These are phyloP conservation scores for Endotrypanum monterogeii DNA, from an alignment of 208 protist genomes.

Conservation along the genomic window DNA sequence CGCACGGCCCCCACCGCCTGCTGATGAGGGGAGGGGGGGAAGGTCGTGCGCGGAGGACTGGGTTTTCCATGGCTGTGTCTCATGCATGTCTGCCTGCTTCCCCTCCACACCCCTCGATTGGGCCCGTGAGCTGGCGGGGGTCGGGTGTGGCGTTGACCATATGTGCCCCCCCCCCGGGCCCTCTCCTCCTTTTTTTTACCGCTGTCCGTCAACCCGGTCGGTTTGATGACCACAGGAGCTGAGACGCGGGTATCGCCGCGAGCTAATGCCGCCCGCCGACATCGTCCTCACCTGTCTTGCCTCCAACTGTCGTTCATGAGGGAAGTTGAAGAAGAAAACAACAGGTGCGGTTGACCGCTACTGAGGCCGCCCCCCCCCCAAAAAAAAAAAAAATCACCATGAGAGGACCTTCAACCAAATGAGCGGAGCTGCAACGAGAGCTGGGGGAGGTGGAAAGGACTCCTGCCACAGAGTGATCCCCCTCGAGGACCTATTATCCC, in stretches of 20 bases:
- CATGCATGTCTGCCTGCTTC: too few relatives aligned
- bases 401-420: background rate
- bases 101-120: too few relatives aligned
- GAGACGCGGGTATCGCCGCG: too few relatives aligned
- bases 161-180: background rate
- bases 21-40: too few relatives aligned
- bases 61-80: too few relatives aligned
- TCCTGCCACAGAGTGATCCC: too few relatives aligned
- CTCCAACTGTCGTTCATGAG: background rate
- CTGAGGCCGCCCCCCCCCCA: background rate
- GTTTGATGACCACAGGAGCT: too few relatives aligned
- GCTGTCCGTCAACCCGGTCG: background rate
- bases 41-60: too few relatives aligned
- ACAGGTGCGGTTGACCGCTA: background rate
- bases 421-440: background rate
- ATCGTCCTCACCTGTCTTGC: background rate
- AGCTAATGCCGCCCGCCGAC: background rate
- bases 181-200: background rate
- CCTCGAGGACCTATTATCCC: background rate
- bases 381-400: too few relatives aligned
- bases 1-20: too few relatives aligned
- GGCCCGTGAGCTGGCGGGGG: too few relatives aligned
- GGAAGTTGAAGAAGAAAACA: background rate
- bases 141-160: too few relatives aligned
- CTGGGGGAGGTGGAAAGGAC: background rate